Base-by-base conservation (phyloP, 2,329 filamentous ascomycete species). In the Xylaria sp. region DNA sequence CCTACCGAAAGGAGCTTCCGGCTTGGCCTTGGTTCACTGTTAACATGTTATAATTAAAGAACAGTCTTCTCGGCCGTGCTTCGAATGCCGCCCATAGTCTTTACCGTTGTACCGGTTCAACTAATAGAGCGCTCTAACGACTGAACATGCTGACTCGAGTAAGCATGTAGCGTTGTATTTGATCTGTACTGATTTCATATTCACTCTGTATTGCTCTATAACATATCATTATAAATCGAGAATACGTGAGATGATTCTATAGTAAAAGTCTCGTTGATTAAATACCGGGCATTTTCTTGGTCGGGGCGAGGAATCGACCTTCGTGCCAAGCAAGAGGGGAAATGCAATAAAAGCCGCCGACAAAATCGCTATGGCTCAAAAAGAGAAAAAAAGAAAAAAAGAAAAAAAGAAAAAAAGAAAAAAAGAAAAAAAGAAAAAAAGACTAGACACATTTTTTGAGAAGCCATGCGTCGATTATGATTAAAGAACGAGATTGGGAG, bases 1-100 rank as follows among this genome's bases (percentile, higher is more conserved):
- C 2, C 61, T 59, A 43, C 62, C 66, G 65, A 65, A 65, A n/a
- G 8, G 57, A n/a, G 25, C 48, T 55, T 23, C 50, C 60, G 60
- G 41, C 45, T 67, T 36, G 39, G 25, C 39, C n/a, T 43, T 30
- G 32, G 13, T 43, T 25, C 32, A 8, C 15, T 63, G 20, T 53
- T n/a, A 32, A 25, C 13, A 25, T 41, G 18, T 30, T 36, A 50
- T 23, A 12, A 20, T 41, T 48, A 28, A 23, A 32, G 18, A 36
- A 28, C 30, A 39, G n/a, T 23, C 5, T 46, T 62, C 59, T 50
- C 36, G n/a, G 25, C 15, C 2, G 20, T 48, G n/a, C 52, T 36
- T 36, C 34, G 2, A 13, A 13, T n/a, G 15, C 8, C 12, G 25
- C 6, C 7, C 1, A 12, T 8, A n/a, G 15, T n/a, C 25, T 5